These are phyloP conservation scores for Zelonia costaricensis DNA, from an alignment of 208 protist genomes.

Conservation along the genomic window DNA sequence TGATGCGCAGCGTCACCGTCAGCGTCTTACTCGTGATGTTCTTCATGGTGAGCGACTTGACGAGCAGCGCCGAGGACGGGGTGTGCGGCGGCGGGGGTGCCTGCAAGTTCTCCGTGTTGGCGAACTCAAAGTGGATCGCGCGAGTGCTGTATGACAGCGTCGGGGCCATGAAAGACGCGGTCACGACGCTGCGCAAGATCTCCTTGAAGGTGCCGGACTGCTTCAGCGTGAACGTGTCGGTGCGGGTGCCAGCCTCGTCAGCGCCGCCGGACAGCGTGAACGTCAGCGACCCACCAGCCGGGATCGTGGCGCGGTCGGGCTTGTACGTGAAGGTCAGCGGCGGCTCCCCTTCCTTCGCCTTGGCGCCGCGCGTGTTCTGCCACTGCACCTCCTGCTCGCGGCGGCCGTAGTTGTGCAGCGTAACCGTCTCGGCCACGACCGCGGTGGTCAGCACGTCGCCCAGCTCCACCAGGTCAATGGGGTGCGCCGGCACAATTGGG, in stretches of 20 bases:
- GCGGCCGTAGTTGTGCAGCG: slow-evolving; percentile 90
- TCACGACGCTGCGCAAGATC: slow-evolving; percentile 71
- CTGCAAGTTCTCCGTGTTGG: slow-evolving; percentile 40
- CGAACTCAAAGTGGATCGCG: slow-evolving; percentile 85
- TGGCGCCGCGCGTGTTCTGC: slow-evolving; percentile 64
- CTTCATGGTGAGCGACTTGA: slow-evolving; percentile 85
- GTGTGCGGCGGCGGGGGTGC: not conserved
- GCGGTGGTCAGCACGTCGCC: slow-evolving; percentile 91
- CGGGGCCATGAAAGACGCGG: slow-evolving; percentile 86
- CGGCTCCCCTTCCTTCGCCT: slow-evolving; percentile 67
- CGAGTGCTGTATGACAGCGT: slow-evolving; percentile 78
- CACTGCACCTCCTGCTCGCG: slow-evolving; percentile 90
- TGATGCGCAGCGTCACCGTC: slow-evolving; percentile 60
- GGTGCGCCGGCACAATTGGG: slow-evolving; percentile 72
- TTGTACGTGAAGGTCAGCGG: slow-evolving; percentile 77
- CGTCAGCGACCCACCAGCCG: slow-evolving; percentile 33
- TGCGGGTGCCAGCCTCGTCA: slow-evolving; percentile 48
- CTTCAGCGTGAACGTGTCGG: slow-evolving; percentile 86
- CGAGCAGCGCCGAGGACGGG: slow-evolving; percentile 9
- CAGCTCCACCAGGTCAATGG: slow-evolving; percentile 70
- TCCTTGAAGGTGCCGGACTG: slow-evolving; percentile 77
- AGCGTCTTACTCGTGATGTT: slow-evolving; percentile 90
- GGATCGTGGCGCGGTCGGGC: slow-evolving; percentile 83
- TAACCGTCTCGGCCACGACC: slow-evolving; percentile 44
- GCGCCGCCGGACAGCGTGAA: slow-evolving; percentile 74